Conservation (phyloP, 139 green algal genomes). For the Trebouxia sp. region DNA sequence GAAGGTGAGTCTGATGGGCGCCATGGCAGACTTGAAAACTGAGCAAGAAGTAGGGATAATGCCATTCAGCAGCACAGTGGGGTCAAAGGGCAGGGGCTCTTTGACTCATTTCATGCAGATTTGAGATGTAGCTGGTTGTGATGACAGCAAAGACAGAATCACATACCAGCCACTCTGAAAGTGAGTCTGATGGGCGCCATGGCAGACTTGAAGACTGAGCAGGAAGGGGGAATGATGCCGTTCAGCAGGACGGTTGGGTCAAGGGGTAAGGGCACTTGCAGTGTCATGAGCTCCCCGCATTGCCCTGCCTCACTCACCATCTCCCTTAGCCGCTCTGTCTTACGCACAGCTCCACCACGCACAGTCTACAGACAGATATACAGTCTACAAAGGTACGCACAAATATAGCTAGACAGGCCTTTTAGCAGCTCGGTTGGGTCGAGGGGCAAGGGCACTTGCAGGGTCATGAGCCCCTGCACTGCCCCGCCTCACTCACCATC, state of each 20-base stretch:
- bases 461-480: slow-evolving; percentile 61
- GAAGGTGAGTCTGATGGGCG: slow-evolving; percentile 83
- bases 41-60: slow-evolving; percentile 74
- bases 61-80: slow-evolving; percentile 65
- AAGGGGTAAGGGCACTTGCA: slow-evolving; percentile 76
- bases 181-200: slow-evolving; percentile 82
- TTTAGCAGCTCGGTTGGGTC: no score
- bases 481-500: slow-evolving; percentile 51
- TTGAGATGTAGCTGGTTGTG: no score
- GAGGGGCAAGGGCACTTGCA: slow-evolving; percentile 70
- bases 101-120: no score
- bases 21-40: slow-evolving; percentile 92
- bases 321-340: slow-evolving; percentile 58
- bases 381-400: no score
- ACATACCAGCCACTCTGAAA: slow-evolving; percentile 50
- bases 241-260: slow-evolving; percentile 71
- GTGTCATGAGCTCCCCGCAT: slow-evolving; percentile 65
- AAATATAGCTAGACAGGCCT: no score
- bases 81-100: slow-evolving; percentile 87
- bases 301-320: slow-evolving; percentile 53
- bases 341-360: slow-evolving; percentile 40
- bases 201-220: slow-evolving; percentile 90
- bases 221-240: slow-evolving; percentile 74
- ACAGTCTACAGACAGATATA: slow-evolving; percentile 28
- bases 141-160: background rate